Evolutionary conservation across 805 yeast genomes (phyloP).

Genomic region (Debaryomyces castellii): DNA sequence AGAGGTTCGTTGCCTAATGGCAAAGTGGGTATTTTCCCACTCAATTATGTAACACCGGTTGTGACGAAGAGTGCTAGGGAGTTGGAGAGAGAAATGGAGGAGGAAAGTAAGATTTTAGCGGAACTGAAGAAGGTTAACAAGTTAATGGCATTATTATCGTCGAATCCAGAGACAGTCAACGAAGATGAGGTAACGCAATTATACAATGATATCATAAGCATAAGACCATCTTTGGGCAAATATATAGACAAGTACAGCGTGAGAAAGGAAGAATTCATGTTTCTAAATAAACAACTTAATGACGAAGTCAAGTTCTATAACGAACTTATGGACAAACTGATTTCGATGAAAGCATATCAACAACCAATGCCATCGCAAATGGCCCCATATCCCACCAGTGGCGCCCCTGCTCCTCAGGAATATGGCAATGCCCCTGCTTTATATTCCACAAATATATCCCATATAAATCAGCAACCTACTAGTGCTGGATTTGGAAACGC

Average conservation of each 20-base stretch:
- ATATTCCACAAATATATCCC: neutral
- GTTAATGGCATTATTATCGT: slow-evolving; percentile 52
- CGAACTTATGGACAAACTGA: slow-evolving; percentile 56
- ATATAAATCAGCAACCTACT: slow-evolving; percentile 31
- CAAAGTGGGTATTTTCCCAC: slow-evolving; percentile 83
- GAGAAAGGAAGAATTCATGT: slow-evolving; percentile 73
- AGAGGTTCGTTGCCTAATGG: slow-evolving; percentile 79
- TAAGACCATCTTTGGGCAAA: slow-evolving; percentile 73
- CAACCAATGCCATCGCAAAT: slow-evolving; percentile 5
- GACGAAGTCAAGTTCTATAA: slow-evolving; percentile 71
- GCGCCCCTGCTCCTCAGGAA: neutral
- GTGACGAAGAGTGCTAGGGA: slow-evolving; percentile 66
- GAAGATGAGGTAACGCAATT: slow-evolving; percentile 69
- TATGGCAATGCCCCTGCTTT: neutral
- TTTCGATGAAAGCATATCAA: slow-evolving; percentile 18
- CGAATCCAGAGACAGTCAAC: slow-evolving; percentile 35
- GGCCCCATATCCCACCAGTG: slow-evolving; percentile 8
- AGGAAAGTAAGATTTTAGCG: slow-evolving; percentile 55
- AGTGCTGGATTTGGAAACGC: slow-evolving; percentile 42
- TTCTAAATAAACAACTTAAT: slow-evolving; percentile 67
- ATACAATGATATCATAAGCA: slow-evolving; percentile 69
- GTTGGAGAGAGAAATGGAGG: slow-evolving; percentile 45
- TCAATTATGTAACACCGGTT: slow-evolving; percentile 83
- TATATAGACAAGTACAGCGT: slow-evolving; percentile 75
- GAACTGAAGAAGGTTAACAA: slow-evolving; percentile 62